Conservation (phyloP, 2,329 filamentous ascomycete species). For the Verticillium nonalfalfae region DNA sequence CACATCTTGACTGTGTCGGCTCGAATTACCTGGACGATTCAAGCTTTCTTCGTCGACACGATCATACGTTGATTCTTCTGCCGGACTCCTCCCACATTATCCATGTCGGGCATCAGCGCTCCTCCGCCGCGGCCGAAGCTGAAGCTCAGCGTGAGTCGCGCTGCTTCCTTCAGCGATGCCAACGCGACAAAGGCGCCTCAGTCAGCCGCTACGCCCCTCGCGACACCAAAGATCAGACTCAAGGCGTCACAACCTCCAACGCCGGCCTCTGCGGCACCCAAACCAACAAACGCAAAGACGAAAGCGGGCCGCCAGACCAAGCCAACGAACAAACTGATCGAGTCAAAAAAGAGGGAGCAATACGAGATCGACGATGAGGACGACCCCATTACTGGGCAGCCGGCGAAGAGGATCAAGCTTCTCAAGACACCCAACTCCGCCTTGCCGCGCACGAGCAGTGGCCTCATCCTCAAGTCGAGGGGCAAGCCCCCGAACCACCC, state of each 20-base stretch:
- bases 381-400: slow-evolving; percentile 24
- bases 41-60: background rate
- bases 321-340: slow-evolving; percentile 49
- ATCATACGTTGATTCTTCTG: background rate
- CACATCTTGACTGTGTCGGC: background rate
- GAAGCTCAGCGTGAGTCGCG: slow-evolving; percentile 15
- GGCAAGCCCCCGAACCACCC: slow-evolving; percentile 64
- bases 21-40: background rate
- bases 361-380: slow-evolving; percentile 47
- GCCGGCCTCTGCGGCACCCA: slow-evolving; percentile 19
- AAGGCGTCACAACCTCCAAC: slow-evolving; percentile 30
- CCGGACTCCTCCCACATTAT: background rate
- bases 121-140: slow-evolving; percentile 16
- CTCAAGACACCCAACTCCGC: slow-evolving; percentile 28
- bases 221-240: slow-evolving; percentile 30
- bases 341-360: slow-evolving; percentile 55
- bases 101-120: slow-evolving; percentile 11
- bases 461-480: slow-evolving; percentile 50
- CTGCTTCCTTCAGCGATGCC: slow-evolving; percentile 11
- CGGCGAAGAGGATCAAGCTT: slow-evolving; percentile 50
- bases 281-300: slow-evolving; percentile 35
- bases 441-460: slow-evolving; percentile 17
- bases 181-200: slow-evolving; percentile 7
- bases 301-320: slow-evolving; percentile 56
- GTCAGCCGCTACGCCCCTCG: slow-evolving; percentile 11